These are phyloP conservation scores for Smithsoniella earleae DNA, from an alignment of 163 green algal species.

Conservation along the genomic window DNA sequence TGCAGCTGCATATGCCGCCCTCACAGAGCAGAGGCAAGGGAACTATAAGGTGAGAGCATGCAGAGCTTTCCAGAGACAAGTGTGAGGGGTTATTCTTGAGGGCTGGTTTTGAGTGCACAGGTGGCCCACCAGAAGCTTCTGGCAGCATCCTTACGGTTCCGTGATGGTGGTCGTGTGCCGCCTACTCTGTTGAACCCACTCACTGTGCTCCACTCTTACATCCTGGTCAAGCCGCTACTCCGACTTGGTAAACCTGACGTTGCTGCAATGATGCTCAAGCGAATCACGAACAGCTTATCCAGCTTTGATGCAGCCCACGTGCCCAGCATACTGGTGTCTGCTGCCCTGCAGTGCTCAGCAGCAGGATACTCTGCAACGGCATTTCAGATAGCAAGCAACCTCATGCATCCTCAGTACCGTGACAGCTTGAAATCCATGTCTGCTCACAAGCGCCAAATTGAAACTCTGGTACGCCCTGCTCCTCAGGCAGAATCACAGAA, in stretches of 20 bases:
- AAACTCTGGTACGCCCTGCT: neutral
- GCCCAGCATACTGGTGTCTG: neutral
- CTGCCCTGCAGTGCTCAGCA: slow-evolving; percentile 11
- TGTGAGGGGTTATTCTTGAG: neutral
- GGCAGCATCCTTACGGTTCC: slow-evolving; percentile 8
- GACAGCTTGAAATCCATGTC: slow-evolving; percentile 11
- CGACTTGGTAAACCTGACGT: neutral
- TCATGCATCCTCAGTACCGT: slow-evolving; percentile 20
- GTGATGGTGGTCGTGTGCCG: neutral
- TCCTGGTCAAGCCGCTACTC: slow-evolving; percentile 15
- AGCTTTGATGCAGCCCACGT: neutral
- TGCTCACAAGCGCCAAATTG: slow-evolving; percentile 1
- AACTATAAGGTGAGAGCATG: neutral
- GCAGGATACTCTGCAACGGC: neutral
- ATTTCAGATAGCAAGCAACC: neutral
- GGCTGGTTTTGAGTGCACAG: neutral
- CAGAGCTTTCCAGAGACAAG: neutral
- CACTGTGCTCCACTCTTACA: slow-evolving; percentile 1
- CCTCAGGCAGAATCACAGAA: neutral
- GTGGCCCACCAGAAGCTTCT: slow-evolving; percentile 4
- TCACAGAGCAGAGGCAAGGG: neutral
- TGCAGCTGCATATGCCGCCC: neutral
- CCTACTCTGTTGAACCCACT: neutral
- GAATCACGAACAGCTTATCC: neutral
- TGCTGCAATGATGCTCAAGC: slow-evolving; percentile 20